Evolutionary conservation across 176 grass and related monocot species (phyloP).

Genomic region (Cenchrus purpureus): DNA sequence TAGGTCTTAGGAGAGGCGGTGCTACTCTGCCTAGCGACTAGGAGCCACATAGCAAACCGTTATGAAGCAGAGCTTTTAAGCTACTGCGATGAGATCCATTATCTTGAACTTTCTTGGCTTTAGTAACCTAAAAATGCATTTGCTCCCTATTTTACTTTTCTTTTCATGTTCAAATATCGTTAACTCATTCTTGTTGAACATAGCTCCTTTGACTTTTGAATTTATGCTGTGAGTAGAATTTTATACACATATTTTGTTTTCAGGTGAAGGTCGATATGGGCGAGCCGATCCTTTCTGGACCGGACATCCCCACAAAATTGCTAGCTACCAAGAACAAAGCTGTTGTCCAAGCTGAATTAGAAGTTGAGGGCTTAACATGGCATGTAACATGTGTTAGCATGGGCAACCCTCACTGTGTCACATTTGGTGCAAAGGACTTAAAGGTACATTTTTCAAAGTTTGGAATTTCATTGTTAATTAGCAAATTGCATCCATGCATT

Average conservation of each 20-base stretch:
- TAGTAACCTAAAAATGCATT: not conserved
- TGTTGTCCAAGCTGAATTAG: constrained; percentile 72
- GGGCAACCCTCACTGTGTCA: constrained; percentile 97
- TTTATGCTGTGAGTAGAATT: constrained; percentile 14
- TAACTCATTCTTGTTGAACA: constrained; percentile 15
- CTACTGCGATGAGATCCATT: constrained; percentile 8
- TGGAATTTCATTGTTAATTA: not conserved
- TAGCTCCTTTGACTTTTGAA: constrained; percentile 14
- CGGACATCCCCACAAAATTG: constrained; percentile 85
- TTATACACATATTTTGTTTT: constrained; percentile 36
- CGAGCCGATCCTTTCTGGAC: constrained; percentile 70
- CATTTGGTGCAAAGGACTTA: constrained; percentile 64
- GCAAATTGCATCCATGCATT: not conserved
- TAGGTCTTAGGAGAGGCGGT: not conserved
- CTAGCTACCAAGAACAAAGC: constrained; percentile 62
- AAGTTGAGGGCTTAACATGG: constrained; percentile 78
- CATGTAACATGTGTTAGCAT: constrained; percentile 98
- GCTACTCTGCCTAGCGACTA: not conserved
- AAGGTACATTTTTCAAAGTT: constrained; percentile 48
- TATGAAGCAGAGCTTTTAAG: not conserved
- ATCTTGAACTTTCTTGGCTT: constrained; percentile 8
- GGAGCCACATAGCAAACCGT: not conserved
- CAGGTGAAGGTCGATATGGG: constrained; percentile 98
- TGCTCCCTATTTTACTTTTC: not conserved
- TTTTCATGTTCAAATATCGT: constrained; percentile 8